These are phyloP conservation scores for Diaporthe batatas DNA, from an alignment of 2,329 filamentous ascomycete species.

Conservation along the genomic window DNA sequence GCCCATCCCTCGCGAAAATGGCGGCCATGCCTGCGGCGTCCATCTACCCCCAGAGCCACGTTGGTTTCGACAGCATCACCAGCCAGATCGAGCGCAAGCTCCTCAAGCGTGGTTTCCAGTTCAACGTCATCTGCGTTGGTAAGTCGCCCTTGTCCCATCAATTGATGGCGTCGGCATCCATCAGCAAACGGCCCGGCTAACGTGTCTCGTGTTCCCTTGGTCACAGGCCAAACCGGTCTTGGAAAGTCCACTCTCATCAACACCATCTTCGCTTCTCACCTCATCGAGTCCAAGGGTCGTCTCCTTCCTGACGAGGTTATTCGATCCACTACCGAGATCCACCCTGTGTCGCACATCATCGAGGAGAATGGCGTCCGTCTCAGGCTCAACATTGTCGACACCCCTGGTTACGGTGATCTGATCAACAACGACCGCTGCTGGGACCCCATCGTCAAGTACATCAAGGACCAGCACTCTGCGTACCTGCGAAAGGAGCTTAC, in stretches of 20 bases:
- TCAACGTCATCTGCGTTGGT: constrained; percentile 99
- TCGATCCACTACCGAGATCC: constrained; percentile 96
- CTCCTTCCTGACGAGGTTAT: constrained; percentile 92
- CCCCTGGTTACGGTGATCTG: constrained; percentile 96
- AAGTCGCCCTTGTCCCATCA: constrained; percentile 59
- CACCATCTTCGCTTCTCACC: constrained; percentile 99
- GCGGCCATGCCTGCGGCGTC: constrained; percentile 76
- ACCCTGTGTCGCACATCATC: constrained; percentile 97
- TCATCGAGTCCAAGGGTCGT: constrained; percentile 98
- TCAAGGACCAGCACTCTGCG: constrained; percentile 99
- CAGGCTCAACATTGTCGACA: constrained; percentile 98
- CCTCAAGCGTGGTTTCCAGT: constrained; percentile 99
- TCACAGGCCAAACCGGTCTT: constrained; percentile 92
- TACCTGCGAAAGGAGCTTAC: constrained; percentile 99
- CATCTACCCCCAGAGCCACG: constrained; percentile 94
- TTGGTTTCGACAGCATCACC: constrained; percentile 99
- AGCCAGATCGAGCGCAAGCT: constrained; percentile 99
- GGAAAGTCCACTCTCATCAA: constrained; percentile 99
- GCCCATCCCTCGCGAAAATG: constrained; percentile 57
- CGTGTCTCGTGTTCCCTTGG: constrained; percentile 48
- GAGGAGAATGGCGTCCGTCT: constrained; percentile 99
- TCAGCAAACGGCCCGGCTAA: constrained; percentile 45
- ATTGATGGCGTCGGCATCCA: not conserved
- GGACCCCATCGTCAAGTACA: constrained; percentile 99
- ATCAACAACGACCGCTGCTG: constrained; percentile 99